Percentiles rank a stretch among this genome's conserved stretches.
Conservation (phyloP, 2,329 filamentous ascomycete species). For the Rutstroemia sp. region DNA sequence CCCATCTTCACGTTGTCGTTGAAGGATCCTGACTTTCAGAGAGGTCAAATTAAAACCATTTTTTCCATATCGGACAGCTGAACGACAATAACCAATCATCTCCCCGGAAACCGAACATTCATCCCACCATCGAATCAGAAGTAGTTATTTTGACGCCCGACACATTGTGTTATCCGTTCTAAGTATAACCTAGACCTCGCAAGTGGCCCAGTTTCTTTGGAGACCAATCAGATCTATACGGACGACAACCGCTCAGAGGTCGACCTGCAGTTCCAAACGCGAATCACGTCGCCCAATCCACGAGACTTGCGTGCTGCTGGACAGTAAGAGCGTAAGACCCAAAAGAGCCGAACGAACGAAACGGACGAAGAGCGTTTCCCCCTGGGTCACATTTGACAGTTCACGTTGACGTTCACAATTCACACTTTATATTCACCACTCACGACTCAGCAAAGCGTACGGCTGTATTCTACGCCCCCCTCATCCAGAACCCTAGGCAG, state of each 20-base stretch:
- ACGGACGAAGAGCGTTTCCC: too few relatives aligned
- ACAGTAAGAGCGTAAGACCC: too few relatives aligned
- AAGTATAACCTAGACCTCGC: conserved; percentile 21
- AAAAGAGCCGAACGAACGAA: too few relatives aligned
- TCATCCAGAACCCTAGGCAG: too few relatives aligned
- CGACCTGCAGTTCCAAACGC: conserved; percentile 23
- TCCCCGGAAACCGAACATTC: background rate
- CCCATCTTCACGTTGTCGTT: background rate
- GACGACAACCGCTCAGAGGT: conserved; percentile 16
- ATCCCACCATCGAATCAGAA: conserved; percentile 1
- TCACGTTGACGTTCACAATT: too few relatives aligned
- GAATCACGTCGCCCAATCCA: conserved; percentile 19
- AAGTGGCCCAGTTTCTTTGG: background rate
- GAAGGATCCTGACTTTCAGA: background rate
- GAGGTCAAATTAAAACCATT: conserved; percentile 1
- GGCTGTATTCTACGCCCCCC: too few relatives aligned
- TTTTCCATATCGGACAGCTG: background rate
- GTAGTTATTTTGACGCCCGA: conserved; percentile 7
- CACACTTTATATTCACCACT: too few relatives aligned
- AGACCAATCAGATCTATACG: conserved; percentile 15
- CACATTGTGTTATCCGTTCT: conserved; percentile 17
- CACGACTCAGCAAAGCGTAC: too few relatives aligned
- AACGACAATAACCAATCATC: background rate
- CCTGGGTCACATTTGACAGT: too few relatives aligned
- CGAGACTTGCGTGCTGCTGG: background rate